A percentile compares a stretch with the other conserved stretches of the same genome.
phyloP scores from a whole-genome alignment of 2,329 filamentous ascomycete species.

The Cladobotryum mycophilum region DNA sequence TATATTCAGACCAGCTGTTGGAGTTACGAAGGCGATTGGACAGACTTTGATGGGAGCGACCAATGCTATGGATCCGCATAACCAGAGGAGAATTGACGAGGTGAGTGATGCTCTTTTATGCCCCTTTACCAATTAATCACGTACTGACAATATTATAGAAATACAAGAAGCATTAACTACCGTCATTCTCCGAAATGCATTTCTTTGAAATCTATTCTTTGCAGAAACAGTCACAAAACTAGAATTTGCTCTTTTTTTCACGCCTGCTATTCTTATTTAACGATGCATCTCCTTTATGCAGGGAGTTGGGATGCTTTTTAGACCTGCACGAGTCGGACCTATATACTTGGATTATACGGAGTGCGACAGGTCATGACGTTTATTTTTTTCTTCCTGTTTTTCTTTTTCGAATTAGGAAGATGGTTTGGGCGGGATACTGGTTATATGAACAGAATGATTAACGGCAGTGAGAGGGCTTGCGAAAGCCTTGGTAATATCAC shows the following conservation, averaged over 20 bases:
- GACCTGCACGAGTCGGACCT: neutral
- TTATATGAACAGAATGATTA: conserved; percentile 12
- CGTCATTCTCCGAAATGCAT: neutral
- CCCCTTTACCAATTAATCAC: fast-evolving
- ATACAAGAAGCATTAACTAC: conserved; percentile 32
- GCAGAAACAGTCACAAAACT: neutral
- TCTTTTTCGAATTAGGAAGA: neutral
- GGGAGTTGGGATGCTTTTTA: neutral
- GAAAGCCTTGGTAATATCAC: neutral
- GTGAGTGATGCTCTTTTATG: conserved; percentile 53
- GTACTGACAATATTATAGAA: conserved; percentile 29
- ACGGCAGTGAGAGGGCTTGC: neutral
- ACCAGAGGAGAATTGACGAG: conserved; percentile 77
- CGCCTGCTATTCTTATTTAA: neutral
- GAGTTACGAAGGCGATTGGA: conserved; percentile 79
- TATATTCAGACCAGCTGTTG: conserved; percentile 83
- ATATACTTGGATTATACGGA: neutral
- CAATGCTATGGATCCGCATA: conserved; percentile 80
- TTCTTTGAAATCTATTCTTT: neutral
- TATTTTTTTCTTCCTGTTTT: neutral
- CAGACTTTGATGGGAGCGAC: conserved; percentile 88
- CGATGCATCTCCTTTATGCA: neutral
- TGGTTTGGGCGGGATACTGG: conserved; percentile 1
- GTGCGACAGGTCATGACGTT: neutral
- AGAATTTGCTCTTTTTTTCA: neutral